These are phyloP conservation scores for Cubamyces lactineus DNA, from an alignment of 768 basidiomycete genomes.

Conservation along the genomic window DNA sequence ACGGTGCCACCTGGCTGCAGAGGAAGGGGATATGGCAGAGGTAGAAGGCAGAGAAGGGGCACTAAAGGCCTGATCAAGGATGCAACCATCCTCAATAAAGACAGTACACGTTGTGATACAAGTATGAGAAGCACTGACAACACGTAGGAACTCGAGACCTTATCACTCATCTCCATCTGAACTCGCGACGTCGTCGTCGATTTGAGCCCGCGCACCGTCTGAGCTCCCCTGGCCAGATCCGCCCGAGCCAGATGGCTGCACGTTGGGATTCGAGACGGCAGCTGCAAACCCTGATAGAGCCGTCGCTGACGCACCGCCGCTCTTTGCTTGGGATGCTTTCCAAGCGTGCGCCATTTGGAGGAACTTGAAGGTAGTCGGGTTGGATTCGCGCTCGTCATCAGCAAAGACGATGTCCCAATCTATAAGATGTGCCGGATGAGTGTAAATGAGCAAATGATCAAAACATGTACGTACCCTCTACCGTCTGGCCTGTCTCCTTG, in stretches of 20 bases:
- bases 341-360: slow-evolving; percentile 94
- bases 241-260: too few relatives aligned
- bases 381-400: slow-evolving; percentile 93
- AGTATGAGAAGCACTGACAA: too few relatives aligned
- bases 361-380: slow-evolving; percentile 94
- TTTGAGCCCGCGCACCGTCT: too few relatives aligned
- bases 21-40: too few relatives aligned
- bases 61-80: too few relatives aligned
- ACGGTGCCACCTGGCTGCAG: too few relatives aligned
- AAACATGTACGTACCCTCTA: slow-evolving; percentile 67
- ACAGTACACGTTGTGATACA: too few relatives aligned
- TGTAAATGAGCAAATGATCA: not conserved
- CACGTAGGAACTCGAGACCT: too few relatives aligned
- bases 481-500: slow-evolving; percentile 70
- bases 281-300: slow-evolving; percentile 54
- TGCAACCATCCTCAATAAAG: too few relatives aligned
- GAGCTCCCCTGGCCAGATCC: too few relatives aligned
- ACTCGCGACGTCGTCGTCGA: slow-evolving; percentile 2
- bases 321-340: slow-evolving; percentile 59
- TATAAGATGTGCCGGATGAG: slow-evolving; percentile 32
- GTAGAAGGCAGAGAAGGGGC: too few relatives aligned
- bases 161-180: not conserved
- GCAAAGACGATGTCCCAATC: slow-evolving; percentile 96
- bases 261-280: not conserved
- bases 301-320: slow-evolving; percentile 37